These are phyloP conservation scores for Neoascochyta sp. DNA, from an alignment of 2,329 filamentous ascomycete species.

Conservation along the genomic window DNA sequence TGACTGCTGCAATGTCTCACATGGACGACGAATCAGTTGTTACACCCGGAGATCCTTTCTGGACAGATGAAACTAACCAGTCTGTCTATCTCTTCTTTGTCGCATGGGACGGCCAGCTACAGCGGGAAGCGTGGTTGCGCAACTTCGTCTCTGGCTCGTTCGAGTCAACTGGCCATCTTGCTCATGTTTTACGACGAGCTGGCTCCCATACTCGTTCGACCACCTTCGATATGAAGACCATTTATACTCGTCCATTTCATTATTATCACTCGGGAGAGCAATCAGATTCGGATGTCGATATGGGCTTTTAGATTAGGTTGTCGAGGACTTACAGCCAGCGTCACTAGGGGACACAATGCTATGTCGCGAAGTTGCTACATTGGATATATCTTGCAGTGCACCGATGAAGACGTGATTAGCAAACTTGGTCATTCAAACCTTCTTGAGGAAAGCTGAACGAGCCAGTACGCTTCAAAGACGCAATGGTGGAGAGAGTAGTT, in stretches of 20 bases:
- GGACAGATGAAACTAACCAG: background rate
- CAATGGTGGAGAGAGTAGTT: too few relatives aligned
- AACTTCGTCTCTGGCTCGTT: constrained; percentile 5
- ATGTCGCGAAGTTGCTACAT: too few relatives aligned
- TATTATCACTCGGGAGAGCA: too few relatives aligned
- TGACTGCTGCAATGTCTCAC: constrained; percentile 3
- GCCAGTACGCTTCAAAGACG: too few relatives aligned
- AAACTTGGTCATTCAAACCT: too few relatives aligned
- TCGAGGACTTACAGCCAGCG: too few relatives aligned
- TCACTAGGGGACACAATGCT: too few relatives aligned
- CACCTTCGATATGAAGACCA: constrained; percentile 1
- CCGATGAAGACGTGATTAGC: too few relatives aligned
- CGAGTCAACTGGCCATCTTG: constrained; percentile 1
- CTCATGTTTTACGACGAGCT: background rate
- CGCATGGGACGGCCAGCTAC: constrained; percentile 4
- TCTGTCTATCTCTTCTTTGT: constrained; percentile 1
- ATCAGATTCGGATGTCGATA: background rate
- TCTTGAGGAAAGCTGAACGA: too few relatives aligned
- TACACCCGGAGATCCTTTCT: constrained; percentile 2
- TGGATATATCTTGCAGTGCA: too few relatives aligned
- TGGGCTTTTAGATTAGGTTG: constrained; percentile 2
- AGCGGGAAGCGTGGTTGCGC: constrained; percentile 4
- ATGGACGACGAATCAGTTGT: constrained; percentile 1
- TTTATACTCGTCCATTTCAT: background rate
- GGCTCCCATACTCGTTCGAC: background rate